Evolutionary conservation across 2,329 filamentous ascomycete genomes (phyloP), one percentile per base, ranked within the genome.

Genomic region (Bipolaris sorokiniana): DNA sequence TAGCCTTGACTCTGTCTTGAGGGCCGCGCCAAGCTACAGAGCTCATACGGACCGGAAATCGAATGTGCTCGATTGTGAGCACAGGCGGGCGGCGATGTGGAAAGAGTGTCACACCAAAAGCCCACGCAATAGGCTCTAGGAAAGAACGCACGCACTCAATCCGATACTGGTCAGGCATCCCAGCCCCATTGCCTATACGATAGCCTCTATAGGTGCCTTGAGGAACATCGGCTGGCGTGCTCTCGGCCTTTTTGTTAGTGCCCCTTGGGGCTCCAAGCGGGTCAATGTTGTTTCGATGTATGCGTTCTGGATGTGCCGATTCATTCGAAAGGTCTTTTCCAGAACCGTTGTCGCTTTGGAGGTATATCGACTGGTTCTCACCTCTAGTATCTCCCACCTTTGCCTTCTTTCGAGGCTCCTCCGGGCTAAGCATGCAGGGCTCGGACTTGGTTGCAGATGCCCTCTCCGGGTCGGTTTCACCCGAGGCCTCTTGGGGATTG

Each of bases 81-180:
- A 75, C 79, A 55, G 72, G 84, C 70, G 68, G 80, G 68, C 62
- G 79, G 54, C 73, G 80, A 71, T 72, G 84, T 67, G 68, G 79
- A 60, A 66, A 75, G 16, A 86, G 75, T 49, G 82, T 82, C 63
- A 84, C 83, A 47, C 81, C 81, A 72, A 87, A 88, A 3, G 83
- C 78, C 82, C 84, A 87, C 16, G 80, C 79, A 10, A 82, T 78
- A 64, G 84, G 82, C 70, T 88, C 85, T 10, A 87, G 72, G 59
- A 88, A 83, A 13, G 80, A 79, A 47, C 81, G 79, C 37, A 87
- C 76, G 28, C 82, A 81, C 18, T 87, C 83, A 22, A 83, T 79
- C 28, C 85, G 84, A 59, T 83, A 81, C 23, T 80, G 78, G 47
- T 84, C 82, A 15, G 86, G 86, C 83, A 88, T 87, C 44, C 85